Base-by-base conservation (phyloP, 352 stramenopile genomes). In the Globisporangium heterothallicum region DNA sequence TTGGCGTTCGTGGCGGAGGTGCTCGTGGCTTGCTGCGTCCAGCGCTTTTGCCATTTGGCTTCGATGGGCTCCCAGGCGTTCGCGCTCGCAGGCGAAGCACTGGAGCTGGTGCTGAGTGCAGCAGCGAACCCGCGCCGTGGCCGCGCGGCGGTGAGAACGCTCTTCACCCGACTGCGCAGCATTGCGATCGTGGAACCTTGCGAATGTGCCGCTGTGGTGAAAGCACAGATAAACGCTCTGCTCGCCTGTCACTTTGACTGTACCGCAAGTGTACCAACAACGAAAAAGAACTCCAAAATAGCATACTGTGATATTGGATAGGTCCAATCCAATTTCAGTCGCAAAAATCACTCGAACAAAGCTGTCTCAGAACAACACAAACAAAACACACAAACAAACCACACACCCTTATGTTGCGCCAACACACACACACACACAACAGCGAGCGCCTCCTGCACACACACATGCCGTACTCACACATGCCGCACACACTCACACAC, bases 21-120 rank as follows among this genome's bases (percentile, higher is more conserved):
- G 22, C 44, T 21, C 32, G 64, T 44, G 44, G 53, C 44, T 32
- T 71, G 63, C 32, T 53, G 61, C n/a, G 59, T 55, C 79, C 79
- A 90, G 32, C 64, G 72, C 64, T 77, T 65, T 54, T 90, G 79
- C 79, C 79, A 90, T 49, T 88, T 88, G 53, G 64, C 21, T 53
- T 90, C 79, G 26, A 92, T 81, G 4, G 66, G 43, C 34, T 59
- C 59, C 75, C 80, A 89, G 8, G 74, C 60, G 32, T 68, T 68
- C 1, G 24, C 22, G 9, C n/a, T 5, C 16, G 53, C 21, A 26
- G 61, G 18, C 22, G 49, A 14, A 1, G 47, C 14, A n/a, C 16
- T 26, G 13, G 35, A 10, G 50, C 35, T 58, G 13, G 54, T 41
- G 24, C 47, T 56, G 19, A 27, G 53, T 30, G 36, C 44, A 14